These are phyloP conservation scores for Antrodiella citrinella DNA, from an alignment of 768 basidiomycete genomes.

Conservation along the genomic window DNA sequence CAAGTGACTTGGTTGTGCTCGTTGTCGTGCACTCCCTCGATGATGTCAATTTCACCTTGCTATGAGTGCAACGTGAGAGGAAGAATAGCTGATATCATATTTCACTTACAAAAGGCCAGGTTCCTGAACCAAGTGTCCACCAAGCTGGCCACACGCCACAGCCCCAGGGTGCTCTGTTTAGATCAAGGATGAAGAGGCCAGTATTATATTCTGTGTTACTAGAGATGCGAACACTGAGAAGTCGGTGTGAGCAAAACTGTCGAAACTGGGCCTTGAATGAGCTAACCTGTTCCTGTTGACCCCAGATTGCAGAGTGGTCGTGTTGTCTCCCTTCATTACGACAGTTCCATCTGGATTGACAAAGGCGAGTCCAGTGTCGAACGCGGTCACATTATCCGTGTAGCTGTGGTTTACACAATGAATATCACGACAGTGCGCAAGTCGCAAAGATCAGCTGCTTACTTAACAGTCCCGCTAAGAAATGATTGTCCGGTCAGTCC, in stretches of 20 bases:
- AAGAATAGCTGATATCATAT: conserved; percentile 2
- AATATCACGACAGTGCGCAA: conserved; percentile 5
- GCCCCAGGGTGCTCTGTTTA: conserved; percentile 81
- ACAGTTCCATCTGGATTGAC: conserved; percentile 50
- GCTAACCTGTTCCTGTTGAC: conserved; percentile 53
- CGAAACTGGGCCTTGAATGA: neutral
- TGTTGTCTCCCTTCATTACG: conserved; percentile 74
- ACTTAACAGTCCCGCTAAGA: conserved; percentile 70
- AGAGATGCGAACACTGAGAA: conserved; percentile 67
- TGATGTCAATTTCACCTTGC: conserved; percentile 77
- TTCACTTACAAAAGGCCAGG: conserved; percentile 56
- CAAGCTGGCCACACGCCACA: conserved; percentile 90
- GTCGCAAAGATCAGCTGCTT: conserved; percentile 21
- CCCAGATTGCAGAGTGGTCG: conserved; percentile 43
- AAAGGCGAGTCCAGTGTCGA: conserved; percentile 45
- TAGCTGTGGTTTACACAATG: conserved; percentile 48
- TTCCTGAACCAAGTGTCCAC: conserved; percentile 56
- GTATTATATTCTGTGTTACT: conserved; percentile 57
- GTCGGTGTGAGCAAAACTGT: neutral
- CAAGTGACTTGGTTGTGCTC: conserved; percentile 80
- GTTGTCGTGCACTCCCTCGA: conserved; percentile 81
- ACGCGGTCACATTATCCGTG: conserved; percentile 46
- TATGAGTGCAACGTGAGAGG: conserved; percentile 22
- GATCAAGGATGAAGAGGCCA: conserved; percentile 79
- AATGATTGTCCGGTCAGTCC: too few species aligned